Conservation (phyloP, 2,329 filamentous ascomycete species). For the Alternaria arbusti region DNA sequence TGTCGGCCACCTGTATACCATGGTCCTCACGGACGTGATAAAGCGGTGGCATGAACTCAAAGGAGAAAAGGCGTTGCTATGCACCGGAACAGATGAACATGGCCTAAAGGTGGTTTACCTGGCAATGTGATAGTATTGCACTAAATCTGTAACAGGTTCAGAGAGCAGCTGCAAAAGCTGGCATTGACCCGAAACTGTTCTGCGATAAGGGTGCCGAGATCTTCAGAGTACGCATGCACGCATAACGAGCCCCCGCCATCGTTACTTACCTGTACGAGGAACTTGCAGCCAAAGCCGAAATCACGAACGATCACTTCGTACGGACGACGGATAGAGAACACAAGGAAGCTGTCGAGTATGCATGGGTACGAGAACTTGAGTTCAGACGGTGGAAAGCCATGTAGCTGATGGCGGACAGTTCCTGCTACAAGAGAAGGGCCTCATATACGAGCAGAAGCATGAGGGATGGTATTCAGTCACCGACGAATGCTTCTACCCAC, state of each 20-base stretch:
- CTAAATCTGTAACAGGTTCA: constrained; percentile 68
- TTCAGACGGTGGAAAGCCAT: neutral
- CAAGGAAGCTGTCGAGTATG: constrained; percentile 82
- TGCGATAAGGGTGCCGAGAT: constrained; percentile 84
- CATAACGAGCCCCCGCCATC: neutral
- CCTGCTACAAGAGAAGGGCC: constrained; percentile 74
- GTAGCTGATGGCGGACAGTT: constrained; percentile 52
- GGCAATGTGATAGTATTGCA: neutral
- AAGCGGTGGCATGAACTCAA: constrained; percentile 89
- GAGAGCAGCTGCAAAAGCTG: constrained; percentile 75
- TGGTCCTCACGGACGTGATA: constrained; percentile 87
- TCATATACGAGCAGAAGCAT: constrained; percentile 85
- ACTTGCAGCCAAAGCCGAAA: constrained; percentile 71
- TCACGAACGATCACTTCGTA: constrained; percentile 86
- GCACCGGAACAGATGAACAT: constrained; percentile 96
- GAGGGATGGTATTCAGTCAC: constrained; percentile 96
- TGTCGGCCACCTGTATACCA: constrained; percentile 91
- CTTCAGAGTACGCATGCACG: constrained; percentile 64
- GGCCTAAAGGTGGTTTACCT: constrained; percentile 74
- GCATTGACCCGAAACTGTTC: constrained; percentile 78
- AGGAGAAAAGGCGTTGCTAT: constrained; percentile 73
- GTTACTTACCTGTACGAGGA: constrained; percentile 49
- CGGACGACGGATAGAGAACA: constrained; percentile 88
- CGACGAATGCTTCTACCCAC: constrained; percentile 95
- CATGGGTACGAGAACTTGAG: constrained; percentile 68